Evolutionary conservation across 2,329 filamentous ascomycete genomes (phyloP), one percentile per base, ranked within the genome.

Genomic region (Dichotomopilus funicola): DNA sequence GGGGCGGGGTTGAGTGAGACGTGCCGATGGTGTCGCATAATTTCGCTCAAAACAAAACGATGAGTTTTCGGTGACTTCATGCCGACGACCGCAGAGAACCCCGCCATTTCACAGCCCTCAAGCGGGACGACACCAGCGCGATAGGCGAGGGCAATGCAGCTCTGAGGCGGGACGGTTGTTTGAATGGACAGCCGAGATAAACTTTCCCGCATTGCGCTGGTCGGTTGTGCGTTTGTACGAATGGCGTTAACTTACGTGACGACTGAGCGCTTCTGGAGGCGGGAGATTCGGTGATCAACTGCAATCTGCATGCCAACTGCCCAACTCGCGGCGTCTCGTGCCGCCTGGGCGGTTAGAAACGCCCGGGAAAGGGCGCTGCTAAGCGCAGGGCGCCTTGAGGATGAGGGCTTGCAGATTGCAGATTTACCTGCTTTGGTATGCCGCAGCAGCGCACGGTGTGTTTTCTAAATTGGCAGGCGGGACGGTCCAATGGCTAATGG

Each of bases 371-470:
- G 2, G 31, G 48, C 13, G 38, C 19, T 38, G 35, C 34, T 57
- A 57, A 54, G 55, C 55, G 55, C 55, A 54, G 10, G 51, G 34
- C 47, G 50, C 12, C n/a, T 35, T 13, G 8, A 5, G 11, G 38
- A 43, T 10, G 38, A 5, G 49, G 35, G 36, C 4, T 41, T 27
- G 49, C 19, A 27, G 19, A 27, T 27, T 27, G 19, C 19, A 27
- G 19, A 27, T 27, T 27, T 27, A 27, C 19, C 19, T 27, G 19
- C 19, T 27, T 27, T 27, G 19, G 19, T 27, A 27, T 27, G 19
- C 19, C 36, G 44, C 51, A 57, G 55, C 57, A 58, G 41, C 37
- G 57, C 57, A 59, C 53, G 53, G 57, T 11, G 52, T 48, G 48
- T 27, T 53, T 57, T 45, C 31, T 46, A 56, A n/a, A 37, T 37